These are phyloP conservation scores for Lentinula sp. DNA, from an alignment of 768 basidiomycete genomes.

Conservation along the genomic window DNA sequence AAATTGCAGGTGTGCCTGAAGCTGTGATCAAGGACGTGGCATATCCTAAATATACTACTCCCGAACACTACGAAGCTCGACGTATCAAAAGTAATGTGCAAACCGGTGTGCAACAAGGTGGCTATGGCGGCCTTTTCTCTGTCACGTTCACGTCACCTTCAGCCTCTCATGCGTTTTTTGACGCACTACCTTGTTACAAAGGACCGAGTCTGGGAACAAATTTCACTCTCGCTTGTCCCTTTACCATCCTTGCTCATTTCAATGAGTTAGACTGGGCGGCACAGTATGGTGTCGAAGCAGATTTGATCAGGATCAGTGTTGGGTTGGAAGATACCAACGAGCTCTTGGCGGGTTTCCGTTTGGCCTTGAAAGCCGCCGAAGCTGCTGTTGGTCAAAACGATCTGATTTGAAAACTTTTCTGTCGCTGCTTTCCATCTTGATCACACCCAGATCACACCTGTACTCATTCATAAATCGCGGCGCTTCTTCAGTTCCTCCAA, in stretches of 20 bases:
- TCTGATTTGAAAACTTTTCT: neutral
- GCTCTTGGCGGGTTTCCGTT: slow-evolving; percentile 52
- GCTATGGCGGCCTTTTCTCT: slow-evolving; percentile 86
- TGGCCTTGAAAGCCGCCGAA: slow-evolving; percentile 74
- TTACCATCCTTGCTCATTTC: slow-evolving; percentile 89
- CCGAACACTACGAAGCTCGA: slow-evolving; percentile 65
- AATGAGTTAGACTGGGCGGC: slow-evolving; percentile 89
- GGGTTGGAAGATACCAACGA: slow-evolving; percentile 72
- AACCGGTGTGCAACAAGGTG: slow-evolving; percentile 35
- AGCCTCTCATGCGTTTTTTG: slow-evolving; percentile 78
- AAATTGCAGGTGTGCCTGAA: slow-evolving; percentile 27
- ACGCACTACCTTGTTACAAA: slow-evolving; percentile 76
- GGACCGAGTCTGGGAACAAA: slow-evolving; percentile 93
- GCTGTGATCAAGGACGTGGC: slow-evolving; percentile 75
- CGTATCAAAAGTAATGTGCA: slow-evolving; percentile 37
- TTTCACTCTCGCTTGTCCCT: slow-evolving; percentile 93
- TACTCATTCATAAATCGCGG: neutral
- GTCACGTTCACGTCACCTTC: slow-evolving; percentile 68
- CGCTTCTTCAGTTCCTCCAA: slow-evolving; percentile 9
- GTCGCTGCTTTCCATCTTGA: slow-evolving; percentile 16
- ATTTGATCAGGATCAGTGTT: slow-evolving; percentile 84
- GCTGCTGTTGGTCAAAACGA: slow-evolving; percentile 9
- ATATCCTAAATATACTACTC: slow-evolving; percentile 82
- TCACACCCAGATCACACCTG: neutral
- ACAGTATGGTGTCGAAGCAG: slow-evolving; percentile 76